Conservation (phyloP, 78 protist genomes). For the Emiliania huxleyi region DNA sequence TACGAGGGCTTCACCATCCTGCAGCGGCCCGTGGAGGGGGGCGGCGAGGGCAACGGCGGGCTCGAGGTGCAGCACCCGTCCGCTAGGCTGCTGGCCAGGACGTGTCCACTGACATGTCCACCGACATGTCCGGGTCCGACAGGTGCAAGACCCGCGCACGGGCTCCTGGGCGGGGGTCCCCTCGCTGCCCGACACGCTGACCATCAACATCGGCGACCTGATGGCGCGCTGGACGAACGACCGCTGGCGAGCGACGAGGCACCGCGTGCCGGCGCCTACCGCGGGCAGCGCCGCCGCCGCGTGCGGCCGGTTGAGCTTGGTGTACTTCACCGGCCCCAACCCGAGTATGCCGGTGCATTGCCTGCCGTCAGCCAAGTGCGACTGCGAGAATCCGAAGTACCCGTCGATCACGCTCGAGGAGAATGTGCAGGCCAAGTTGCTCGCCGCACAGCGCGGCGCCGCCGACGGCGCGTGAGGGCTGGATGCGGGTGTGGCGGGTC, state of each 20-base stretch:
- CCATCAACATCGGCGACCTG: background rate
- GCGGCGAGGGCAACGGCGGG: background rate
- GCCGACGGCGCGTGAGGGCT: too few relatives aligned
- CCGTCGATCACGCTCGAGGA: too few relatives aligned
- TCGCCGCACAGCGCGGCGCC: too few relatives aligned
- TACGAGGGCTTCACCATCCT: background rate
- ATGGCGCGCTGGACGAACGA: background rate
- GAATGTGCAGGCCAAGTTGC: too few relatives aligned
- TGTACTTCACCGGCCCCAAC: background rate
- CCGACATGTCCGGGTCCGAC: too few relatives aligned
- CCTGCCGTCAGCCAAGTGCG: background rate
- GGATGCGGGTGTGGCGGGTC: too few relatives aligned
- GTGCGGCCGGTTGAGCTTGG: background rate
- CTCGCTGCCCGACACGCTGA: background rate
- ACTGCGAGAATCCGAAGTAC: background rate
- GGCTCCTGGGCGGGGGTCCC: background rate
- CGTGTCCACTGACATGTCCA: too few relatives aligned
- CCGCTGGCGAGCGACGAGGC: background rate
- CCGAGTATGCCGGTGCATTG: background rate
- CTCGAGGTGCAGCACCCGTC: background rate
- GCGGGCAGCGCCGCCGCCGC: background rate
- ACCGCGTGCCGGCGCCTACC: background rate
- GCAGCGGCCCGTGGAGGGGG: background rate
- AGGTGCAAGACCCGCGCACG: too few relatives aligned
- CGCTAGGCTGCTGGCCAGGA: too few relatives aligned